Evolutionary conservation across 176 grass and related monocot species (phyloP), one percentile per base, ranked within the genome.

Genomic region (Pontederia paniculata): DNA sequence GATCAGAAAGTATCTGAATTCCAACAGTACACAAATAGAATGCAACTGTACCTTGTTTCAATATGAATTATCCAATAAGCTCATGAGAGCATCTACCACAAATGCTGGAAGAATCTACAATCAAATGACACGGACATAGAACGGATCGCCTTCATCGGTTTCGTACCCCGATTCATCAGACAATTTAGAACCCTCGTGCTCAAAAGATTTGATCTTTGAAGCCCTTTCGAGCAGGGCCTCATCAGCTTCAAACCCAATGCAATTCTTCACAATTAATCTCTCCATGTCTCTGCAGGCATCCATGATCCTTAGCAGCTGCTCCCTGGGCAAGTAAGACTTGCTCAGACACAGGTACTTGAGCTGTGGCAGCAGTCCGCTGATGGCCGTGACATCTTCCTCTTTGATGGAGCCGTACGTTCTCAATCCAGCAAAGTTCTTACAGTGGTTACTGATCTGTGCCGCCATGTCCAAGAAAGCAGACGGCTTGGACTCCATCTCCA

Each of bases 241-340:
- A 57, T 57, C 55, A 41, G 55, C 55, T 15, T 57, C 55, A 41
- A 57, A 57, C 4, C 55, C 55, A 41, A 57, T 57, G 12, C 55
- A 57, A 28, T 41, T 21, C 11, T 16, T 57, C 21, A 31, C 55
- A 16, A 14, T 57, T 14, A 57, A 57, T 16, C 23, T 57, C 55
- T 57, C 21, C 55, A 57, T 9, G 13, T 57, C 23, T 8, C 9
- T 31, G 9, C 21, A 57, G 5, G 21, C 55, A 17, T 28, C 23
- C 55, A 57, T 23, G 0, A 57, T 41, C 55, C 21, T 8, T 21
- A 57, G 0, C 13, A 57, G 14, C 23, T 57, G 55, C 3, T 57
- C 55, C 55, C 23, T 57, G 11, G 55, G 55, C 55, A 57, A 16
- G 55, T 57, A 57, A 14, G 55, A 57, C 55, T 57, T 57, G 55